Evolutionary conservation across 306 rosid genomes (phyloP).

Genomic region (Gastrolobium bilobum): DNA sequence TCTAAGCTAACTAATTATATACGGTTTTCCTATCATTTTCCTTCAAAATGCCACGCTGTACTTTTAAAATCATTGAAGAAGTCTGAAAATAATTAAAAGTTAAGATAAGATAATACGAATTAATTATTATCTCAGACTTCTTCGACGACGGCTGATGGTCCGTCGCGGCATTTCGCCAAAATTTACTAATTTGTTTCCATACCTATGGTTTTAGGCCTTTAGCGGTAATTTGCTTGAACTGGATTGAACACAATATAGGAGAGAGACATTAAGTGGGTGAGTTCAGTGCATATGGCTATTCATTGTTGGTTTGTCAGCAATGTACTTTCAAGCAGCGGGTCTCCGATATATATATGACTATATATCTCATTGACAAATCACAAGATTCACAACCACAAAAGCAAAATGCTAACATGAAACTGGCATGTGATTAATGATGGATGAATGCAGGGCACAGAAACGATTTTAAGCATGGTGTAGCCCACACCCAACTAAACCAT

Average conservation of each 20-base stretch:
- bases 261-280: slow-evolving; percentile 38
- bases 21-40: background rate
- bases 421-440: too few relatives aligned
- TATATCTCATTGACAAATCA: slow-evolving; percentile 8
- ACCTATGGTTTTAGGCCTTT: background rate
- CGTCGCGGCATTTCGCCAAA: too few relatives aligned
- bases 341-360: background rate
- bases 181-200: slow-evolving; percentile 1
- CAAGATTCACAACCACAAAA: background rate
- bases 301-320: slow-evolving; percentile 25
- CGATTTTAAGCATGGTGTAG: slow-evolving; percentile 39
- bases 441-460: background rate
- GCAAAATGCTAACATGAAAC: background rate
- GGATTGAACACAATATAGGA: background rate
- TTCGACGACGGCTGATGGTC: too few relatives aligned
- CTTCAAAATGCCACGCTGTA: too few relatives aligned
- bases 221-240: slow-evolving; percentile 10
- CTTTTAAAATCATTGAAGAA: too few relatives aligned
- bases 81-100: too few relatives aligned
- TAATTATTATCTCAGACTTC: too few relatives aligned
- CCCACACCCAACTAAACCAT: slow-evolving; percentile 29
- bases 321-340: background rate
- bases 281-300: background rate
- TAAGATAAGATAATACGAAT: too few relatives aligned
- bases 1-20: background rate